A percentile compares a stretch with the other conserved stretches of the same genome.
Evolutionary conservation across 1,284 basidiomycete genomes (phyloP).

Genomic region (Hemileia vastatrix): DNA sequence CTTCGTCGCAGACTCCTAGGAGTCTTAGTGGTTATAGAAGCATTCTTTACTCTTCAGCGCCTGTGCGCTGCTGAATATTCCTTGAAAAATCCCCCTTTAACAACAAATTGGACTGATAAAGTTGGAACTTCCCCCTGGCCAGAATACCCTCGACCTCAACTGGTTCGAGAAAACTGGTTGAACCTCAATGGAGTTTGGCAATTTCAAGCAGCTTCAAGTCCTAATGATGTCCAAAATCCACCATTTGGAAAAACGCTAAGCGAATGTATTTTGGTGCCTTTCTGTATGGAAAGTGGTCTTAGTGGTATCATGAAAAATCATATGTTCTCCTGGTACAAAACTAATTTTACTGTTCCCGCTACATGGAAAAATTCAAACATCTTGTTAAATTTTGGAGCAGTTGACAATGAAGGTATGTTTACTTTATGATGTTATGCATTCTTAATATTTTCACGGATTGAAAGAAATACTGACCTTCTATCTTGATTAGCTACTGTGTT

Average conservation of each 20-base stretch:
- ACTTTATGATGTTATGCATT: too few species aligned
- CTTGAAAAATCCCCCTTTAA: conserved; percentile 9
- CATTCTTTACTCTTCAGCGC: too few species aligned
- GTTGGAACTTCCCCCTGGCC: conserved; percentile 15
- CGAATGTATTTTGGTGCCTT: conserved; percentile 11
- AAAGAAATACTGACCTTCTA: too few species aligned
- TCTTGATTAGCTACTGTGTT: conserved; percentile 23
- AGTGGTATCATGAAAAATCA: conserved; percentile 21
- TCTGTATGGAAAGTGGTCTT: conserved; percentile 15
- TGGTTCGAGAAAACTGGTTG: conserved; percentile 5
- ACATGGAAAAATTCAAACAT: conserved; percentile 6
- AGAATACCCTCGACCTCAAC: conserved; percentile 14
- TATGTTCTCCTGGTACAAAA: conserved; percentile 14
- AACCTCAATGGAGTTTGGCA: conserved; percentile 19
- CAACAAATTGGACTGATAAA: conserved; percentile 13
- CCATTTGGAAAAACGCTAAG: conserved; percentile 7
- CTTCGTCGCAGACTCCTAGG: too few species aligned
- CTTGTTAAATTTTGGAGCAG: conserved; percentile 16
- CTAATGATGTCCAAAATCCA: conserved; percentile 4
- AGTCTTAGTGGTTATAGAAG: too few species aligned
- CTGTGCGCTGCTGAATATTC: too few species aligned
- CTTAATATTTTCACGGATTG: too few species aligned
- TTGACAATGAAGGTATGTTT: conserved; percentile 20
- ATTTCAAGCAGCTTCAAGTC: conserved; percentile 14
- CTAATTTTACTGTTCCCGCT: conserved; percentile 2